A percentile compares a stretch with the other conserved stretches of the same genome.
Evolutionary conservation across 371 early-diverging fungal genomes (phyloP).

Genomic region (Sporodiniella umbellata): DNA sequence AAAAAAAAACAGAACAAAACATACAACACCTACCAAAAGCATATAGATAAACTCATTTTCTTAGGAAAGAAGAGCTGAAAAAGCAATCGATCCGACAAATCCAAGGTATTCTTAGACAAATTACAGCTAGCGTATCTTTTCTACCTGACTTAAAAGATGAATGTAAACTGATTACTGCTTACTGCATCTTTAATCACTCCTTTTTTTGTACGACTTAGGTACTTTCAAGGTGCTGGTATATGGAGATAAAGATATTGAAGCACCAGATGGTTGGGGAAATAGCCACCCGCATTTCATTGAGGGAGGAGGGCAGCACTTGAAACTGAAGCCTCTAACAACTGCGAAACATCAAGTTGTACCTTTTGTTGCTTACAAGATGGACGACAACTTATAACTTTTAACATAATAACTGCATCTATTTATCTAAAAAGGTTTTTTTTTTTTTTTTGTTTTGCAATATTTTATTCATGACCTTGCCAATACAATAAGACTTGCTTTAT

Average conservation of each 20-base stretch:
- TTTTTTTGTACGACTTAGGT: too few relatives aligned
- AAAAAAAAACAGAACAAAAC: too few relatives aligned
- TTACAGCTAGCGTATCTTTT: conserved; percentile 85
- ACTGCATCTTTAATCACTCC: conserved; percentile 6
- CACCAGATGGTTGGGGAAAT: conserved; percentile 86
- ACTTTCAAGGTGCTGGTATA: conserved; percentile 90
- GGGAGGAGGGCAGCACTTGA: conserved; percentile 82
- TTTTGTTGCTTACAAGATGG: conserved; percentile 76
- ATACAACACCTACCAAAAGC: too few relatives aligned
- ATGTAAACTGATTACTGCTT: conserved; percentile 60
- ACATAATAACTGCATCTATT: too few relatives aligned
- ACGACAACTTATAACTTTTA: conserved; percentile 24
- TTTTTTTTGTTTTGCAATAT: not conserved
- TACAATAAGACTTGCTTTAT: too few relatives aligned
- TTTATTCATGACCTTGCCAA: not conserved
- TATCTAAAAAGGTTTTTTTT: not conserved
- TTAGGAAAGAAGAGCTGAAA: conserved; percentile 60
- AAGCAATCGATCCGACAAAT: conserved; percentile 53
- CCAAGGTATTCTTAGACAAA: conserved; percentile 85
- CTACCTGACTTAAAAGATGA: conserved; percentile 86
- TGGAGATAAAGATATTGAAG: conserved; percentile 82
- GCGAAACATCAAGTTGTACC: conserved; percentile 80
- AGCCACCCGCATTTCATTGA: conserved; percentile 72
- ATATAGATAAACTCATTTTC: conserved; percentile 19
- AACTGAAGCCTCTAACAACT: conserved; percentile 78